Evolutionary conservation across 768 basidiomycete genomes (phyloP), one percentile per base, ranked within the genome.

Genomic region (Multifurca ochricompacta): DNA sequence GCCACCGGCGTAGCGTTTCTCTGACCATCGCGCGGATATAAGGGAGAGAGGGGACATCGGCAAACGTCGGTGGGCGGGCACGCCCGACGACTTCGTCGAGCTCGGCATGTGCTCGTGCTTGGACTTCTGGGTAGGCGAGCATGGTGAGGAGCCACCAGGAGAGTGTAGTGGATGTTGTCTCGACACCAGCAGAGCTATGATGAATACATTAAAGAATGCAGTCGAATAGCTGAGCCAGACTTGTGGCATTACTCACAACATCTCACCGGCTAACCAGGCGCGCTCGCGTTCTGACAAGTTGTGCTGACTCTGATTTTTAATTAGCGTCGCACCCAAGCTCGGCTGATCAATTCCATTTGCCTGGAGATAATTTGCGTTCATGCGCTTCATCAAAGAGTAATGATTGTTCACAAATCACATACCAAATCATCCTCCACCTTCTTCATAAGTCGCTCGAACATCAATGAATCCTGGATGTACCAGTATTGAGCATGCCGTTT

Each of bases 81-180:
- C 41, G 25, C 10, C 70, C 48, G 10, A 76, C 56, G 4, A 76
- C 66, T 1, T 45, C 25, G 57, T 77, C 75, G 11, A 78, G 65
- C 58, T 77, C 74, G 4, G 63, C 65, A 48, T 74, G 76, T 0
- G 73, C 74, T 44, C 61, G 68, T 7, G 40, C 52, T 51, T 71
- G 71, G 11, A 65, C 59, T 9, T 69, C 65, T 1, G 74, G 74
- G 52, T 73, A 59, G 6, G 67, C 58, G 6, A 70, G 62, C 70
- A 77, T 71, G 1, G 70, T 69, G 13, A 75, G 64, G 41, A 76
- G 52, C 57, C 77, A 73, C 2, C 65, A 56, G 11, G 59, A 54
- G 2, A 73, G 43, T 1, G 67, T 59, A 4, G 67, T 27, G 18
- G 50, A 34, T 18, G 41, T 57, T 27, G 48, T 37, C 27, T 52